Conservation (phyloP, 1,139 yeast genomes). For the Yamadazyma diddensiae region DNA sequence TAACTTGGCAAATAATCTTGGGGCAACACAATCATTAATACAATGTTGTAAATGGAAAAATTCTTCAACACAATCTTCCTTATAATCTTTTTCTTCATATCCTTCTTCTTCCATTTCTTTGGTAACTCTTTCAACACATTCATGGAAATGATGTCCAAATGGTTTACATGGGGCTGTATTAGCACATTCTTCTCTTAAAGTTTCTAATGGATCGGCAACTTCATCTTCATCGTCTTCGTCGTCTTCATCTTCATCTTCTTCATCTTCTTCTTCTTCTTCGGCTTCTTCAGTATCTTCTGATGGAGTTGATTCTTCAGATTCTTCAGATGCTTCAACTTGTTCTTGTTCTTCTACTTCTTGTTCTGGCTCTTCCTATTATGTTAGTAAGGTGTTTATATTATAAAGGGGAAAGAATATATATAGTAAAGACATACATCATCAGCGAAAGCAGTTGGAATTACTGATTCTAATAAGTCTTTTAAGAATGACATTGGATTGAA, state of each 20-base stretch:
- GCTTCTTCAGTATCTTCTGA: constrained; percentile 42
- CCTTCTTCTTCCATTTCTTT: constrained; percentile 80
- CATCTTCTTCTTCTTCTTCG: constrained; percentile 58
- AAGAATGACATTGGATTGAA: constrained; percentile 47
- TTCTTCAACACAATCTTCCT: constrained; percentile 97
- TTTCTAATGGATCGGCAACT: constrained; percentile 64
- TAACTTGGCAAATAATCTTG: constrained; percentile 82
- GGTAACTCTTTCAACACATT: constrained; percentile 93
- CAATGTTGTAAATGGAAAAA: constrained; percentile 96
- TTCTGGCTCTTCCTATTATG: constrained; percentile 18
- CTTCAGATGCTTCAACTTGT: constrained; percentile 22
- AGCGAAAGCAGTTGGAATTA: constrained; percentile 84
- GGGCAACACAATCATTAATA: constrained; percentile 89
- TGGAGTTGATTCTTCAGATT: constrained; percentile 21
- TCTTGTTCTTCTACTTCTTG: constrained; percentile 20
- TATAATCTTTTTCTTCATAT: constrained; percentile 75
- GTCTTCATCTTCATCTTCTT: constrained; percentile 68
- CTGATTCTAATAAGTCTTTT: constrained; percentile 78
- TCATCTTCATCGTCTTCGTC: constrained; percentile 83
- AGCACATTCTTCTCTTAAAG: constrained; percentile 65
- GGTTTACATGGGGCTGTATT: constrained; percentile 68
- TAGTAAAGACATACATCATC: constrained; percentile 75
- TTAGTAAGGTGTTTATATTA: constrained; percentile 13
- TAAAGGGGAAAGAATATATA: not conserved
- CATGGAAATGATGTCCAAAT: constrained; percentile 84